Base-by-base conservation (phyloP, 768 basidiomycete species). In the Mycena alexandri region DNA sequence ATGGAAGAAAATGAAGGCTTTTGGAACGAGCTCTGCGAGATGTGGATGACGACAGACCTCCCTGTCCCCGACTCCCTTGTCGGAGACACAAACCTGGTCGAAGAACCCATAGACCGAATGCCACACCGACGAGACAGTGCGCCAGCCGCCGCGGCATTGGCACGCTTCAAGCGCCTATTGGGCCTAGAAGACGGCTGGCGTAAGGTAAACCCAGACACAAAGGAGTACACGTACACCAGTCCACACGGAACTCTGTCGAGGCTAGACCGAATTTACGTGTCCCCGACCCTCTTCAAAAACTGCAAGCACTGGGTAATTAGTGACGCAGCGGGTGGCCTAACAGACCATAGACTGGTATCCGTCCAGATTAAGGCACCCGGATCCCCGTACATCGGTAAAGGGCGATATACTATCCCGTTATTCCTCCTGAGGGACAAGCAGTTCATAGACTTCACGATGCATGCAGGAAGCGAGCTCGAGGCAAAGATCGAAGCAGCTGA, bases 211-310 rank as follows among this genome's bases (percentile, higher is more conserved):
- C 55, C 61, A n/a, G 54, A 61, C 24, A 43, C 38, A 9, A 59
- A 53, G 33, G 65, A 7, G 0, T 70, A 62, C 53, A 65, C 68
- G 12, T 69, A 52, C 52, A 67, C 64, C 14, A 57, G 51, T 38
- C 2, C 57, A 16, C 55, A 63, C 13, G 17, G 10, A 8, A 56
- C 63, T 7, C 54, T 56, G 9, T 67, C 69, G 1, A 60, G 69
- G 22, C 1, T 72, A 1, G 69, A 68, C 52, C 25, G 71, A 3
- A 63, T 70, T 25, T 72, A 72, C 42, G 52, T 51, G 10, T 38
- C 71, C 3, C 51, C 54, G 5, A 13, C 43, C 1, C 6, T 64
- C 21, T 22, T 47, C 5, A 64, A 64, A 42, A 33, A 25, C 44
- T 57, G 34, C 24, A 38, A 33, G 7, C 22, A 60, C 3, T 72